Base-by-base conservation (phyloP, 352 stramenopile species). In the Phytopythium boreale region DNA sequence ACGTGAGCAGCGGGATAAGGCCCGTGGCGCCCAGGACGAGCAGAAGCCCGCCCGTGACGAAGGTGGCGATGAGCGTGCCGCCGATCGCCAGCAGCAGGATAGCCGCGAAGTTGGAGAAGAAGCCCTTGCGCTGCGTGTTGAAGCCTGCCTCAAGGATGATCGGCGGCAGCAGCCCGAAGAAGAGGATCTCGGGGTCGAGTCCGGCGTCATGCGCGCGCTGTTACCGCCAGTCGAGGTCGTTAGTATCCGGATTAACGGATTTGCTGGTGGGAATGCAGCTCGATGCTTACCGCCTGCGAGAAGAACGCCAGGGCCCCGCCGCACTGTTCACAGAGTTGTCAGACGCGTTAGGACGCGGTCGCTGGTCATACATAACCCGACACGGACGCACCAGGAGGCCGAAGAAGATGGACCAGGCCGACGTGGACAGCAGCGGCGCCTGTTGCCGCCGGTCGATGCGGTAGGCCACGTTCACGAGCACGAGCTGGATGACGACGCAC, bases 61-160 rank as follows among this genome's bases (percentile, higher is more conserved):
- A 80, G 4, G 79, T 84, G 11, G 77, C 69, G 15, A 81, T 51
- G 10, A 89, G 31, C 11, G 81, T 90, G 4, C 79, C 81, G 11
- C 72, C 64, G 41, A 87, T 74, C 11, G 76, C 76, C 20, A 87
- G 58, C 20, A 81, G 31, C 24, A 84, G 61, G 22, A 86, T 84
- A 17, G 69, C 63, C 37, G 60, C 72, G 34, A 84, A 80, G 52
- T 82, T 84, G 69, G 62, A 72, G 68, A 84, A 83, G 46, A 88
- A 88, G 37, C 76, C 81, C 49, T 80, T 88, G 59, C 75, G 75
- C 68, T 88, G 77, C 24, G 77, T 88, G 66, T 76, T 84, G 66
- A 90, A 88, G 29, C 81, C 81, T 1, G 77, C 77, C 59, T 90
- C 81, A 0, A 88, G 68, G 57, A 90, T 87, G 58, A 90, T 90